Evolutionary conservation across 257 asterid genomes (phyloP).

Genomic region (Pogostemon cablin): DNA sequence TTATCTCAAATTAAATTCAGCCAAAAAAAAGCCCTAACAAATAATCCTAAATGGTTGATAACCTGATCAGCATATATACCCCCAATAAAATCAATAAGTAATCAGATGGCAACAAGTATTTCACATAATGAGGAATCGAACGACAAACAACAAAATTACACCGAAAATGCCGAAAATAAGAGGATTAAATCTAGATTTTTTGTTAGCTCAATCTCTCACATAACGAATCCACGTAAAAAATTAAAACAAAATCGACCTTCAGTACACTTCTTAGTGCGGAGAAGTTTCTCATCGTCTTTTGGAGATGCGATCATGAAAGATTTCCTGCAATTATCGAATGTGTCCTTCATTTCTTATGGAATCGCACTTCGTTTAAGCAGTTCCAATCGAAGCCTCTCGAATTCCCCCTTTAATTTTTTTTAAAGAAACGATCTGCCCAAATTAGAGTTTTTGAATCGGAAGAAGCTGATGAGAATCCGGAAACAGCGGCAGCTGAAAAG

Average conservation of each 20-base stretch:
- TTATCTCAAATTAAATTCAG: slow-evolving; percentile 2
- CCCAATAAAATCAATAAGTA: not conserved
- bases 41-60: too few species aligned
- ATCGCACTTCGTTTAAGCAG: not conserved
- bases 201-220: not conserved
- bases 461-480: not conserved
- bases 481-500: slow-evolving; percentile 1
- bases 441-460: not conserved
- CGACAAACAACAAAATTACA: not conserved
- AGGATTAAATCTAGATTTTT: not conserved
- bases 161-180: not conserved
- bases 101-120: not conserved
- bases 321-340: slow-evolving; percentile 23
- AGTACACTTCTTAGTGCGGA: slow-evolving; percentile 36
- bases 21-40: not conserved
- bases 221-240: not conserved
- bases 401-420: not conserved
- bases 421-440: not conserved
- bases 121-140: not conserved
- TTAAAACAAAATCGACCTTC: slow-evolving; percentile 33
- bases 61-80: too few species aligned
- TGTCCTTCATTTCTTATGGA: slow-evolving; percentile 29
- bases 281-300: slow-evolving; percentile 38
- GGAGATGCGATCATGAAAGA: slow-evolving; percentile 40
- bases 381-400: not conserved